A percentile compares a stretch with the other conserved stretches of the same genome.
Evolutionary conservation across 208 protist genomes (phyloP).

Genomic region (Trypanosoma lewisi): DNA sequence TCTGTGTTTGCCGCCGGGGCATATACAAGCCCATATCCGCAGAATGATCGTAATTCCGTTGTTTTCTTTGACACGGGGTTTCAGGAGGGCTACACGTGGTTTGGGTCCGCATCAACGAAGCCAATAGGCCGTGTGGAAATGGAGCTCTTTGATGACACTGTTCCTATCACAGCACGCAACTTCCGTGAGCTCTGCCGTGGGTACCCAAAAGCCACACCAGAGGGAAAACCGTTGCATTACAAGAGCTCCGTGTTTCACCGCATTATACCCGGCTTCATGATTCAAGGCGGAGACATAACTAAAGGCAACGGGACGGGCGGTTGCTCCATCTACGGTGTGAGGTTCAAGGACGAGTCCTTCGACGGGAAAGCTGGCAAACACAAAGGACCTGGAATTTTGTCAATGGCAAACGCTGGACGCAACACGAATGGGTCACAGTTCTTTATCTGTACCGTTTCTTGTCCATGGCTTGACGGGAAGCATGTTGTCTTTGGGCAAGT

Average conservation of each 20-base stretch:
- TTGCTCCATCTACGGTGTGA: slow-evolving; percentile 91
- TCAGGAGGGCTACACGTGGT: slow-evolving; percentile 45
- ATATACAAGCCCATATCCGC: slow-evolving; percentile 59
- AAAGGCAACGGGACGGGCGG: slow-evolving; percentile 92
- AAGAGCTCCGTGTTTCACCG: slow-evolving; percentile 93
- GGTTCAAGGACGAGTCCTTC: slow-evolving; percentile 96
- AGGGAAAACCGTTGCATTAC: slow-evolving; percentile 89
- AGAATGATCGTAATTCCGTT: slow-evolving; percentile 64
- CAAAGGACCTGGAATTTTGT: slow-evolving; percentile 80
- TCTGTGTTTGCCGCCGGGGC: slow-evolving; percentile 29
- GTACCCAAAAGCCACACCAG: slow-evolving; percentile 37
- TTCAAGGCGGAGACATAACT: slow-evolving; percentile 96
- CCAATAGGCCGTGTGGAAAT: slow-evolving; percentile 91
- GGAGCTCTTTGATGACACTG: slow-evolving; percentile 92
- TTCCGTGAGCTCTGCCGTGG: slow-evolving; percentile 87
- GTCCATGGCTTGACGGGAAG: slow-evolving; percentile 91
- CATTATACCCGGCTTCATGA: slow-evolving; percentile 95
- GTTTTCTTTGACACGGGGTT: slow-evolving; percentile 85
- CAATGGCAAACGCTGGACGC: slow-evolving; percentile 91
- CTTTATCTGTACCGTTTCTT: slow-evolving; percentile 87
- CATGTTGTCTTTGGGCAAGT: slow-evolving; percentile 97
- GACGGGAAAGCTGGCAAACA: slow-evolving; percentile 84
- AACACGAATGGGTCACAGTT: slow-evolving; percentile 94
- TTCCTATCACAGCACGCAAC: slow-evolving; percentile 91
- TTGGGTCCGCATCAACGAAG: slow-evolving; percentile 32